Conservation (phyloP, 164 flowering plant genomes). For the Akebia trifoliata region DNA sequence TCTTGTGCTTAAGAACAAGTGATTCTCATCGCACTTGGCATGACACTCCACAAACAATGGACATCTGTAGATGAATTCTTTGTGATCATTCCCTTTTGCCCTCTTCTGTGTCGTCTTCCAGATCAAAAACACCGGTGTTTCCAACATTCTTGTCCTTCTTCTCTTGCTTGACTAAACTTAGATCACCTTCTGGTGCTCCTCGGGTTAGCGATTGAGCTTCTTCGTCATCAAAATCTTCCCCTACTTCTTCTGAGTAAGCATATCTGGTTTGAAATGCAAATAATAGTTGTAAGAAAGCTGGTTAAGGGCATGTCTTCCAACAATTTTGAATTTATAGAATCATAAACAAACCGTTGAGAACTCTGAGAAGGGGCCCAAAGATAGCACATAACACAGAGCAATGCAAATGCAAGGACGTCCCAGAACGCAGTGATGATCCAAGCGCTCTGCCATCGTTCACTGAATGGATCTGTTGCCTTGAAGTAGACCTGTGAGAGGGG, state of each 20-base stretch:
- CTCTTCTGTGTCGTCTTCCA: conserved; percentile 46
- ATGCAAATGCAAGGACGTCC: conserved; percentile 69
- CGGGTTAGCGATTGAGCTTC: conserved; percentile 59
- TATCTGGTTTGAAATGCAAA: conserved; percentile 36
- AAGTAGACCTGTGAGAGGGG: conserved; percentile 66
- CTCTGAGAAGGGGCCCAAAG: conserved; percentile 98
- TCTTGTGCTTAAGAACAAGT: too few species aligned
- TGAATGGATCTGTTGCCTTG: conserved; percentile 93
- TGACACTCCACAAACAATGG: too few species aligned
- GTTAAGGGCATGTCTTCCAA: not conserved
- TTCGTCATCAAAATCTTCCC: conserved; percentile 59
- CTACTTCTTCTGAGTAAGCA: conserved; percentile 67
- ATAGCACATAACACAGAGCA: conserved; percentile 84
- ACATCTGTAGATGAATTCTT: too few species aligned
- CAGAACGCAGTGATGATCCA: conserved; percentile 96
- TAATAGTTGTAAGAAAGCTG: not conserved
- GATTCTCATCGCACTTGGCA: too few species aligned
- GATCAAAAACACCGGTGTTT: conserved; percentile 13
- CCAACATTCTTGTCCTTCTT: conserved; percentile 21
- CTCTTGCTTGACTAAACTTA: conserved; percentile 57
- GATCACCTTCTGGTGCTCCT: conserved; percentile 50
- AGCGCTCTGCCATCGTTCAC: conserved; percentile 92
- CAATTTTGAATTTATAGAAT: not conserved
- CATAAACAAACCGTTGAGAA: conserved; percentile 54
- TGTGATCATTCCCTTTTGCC: conserved; percentile 47